These are phyloP conservation scores for Botrytis tulipae DNA, from an alignment of 2,329 filamentous ascomycete genomes.

Conservation along the genomic window DNA sequence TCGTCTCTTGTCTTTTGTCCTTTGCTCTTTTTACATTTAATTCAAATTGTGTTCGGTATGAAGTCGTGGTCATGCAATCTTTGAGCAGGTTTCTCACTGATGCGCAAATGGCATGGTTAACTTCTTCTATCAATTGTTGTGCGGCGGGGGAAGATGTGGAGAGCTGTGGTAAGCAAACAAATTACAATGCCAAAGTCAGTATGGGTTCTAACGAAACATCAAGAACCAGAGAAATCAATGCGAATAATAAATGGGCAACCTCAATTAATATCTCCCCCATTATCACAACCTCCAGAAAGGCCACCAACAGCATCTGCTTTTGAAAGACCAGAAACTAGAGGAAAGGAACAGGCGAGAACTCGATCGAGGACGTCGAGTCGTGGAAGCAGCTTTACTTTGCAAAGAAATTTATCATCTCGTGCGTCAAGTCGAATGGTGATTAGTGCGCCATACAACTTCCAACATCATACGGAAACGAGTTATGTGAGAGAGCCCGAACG, in stretches of 20 bases:
- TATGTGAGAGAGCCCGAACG: slow-evolving; percentile 32
- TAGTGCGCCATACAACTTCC: slow-evolving; percentile 20
- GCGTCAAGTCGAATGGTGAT: slow-evolving; percentile 30
- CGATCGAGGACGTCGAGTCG: slow-evolving; percentile 44
- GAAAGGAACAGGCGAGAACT: slow-evolving; percentile 39
- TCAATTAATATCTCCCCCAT: slow-evolving; percentile 40
- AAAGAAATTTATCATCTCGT: slow-evolving; percentile 44
- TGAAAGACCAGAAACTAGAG: slow-evolving; percentile 22
- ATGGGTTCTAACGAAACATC: slow-evolving; percentile 27
- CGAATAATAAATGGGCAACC: slow-evolving; percentile 43
- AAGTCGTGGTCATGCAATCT: slow-evolving; percentile 35
- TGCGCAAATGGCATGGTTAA: slow-evolving; percentile 36
- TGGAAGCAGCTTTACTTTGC: slow-evolving; percentile 47
- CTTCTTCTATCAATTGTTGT: slow-evolving; percentile 35
- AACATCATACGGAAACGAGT: slow-evolving; percentile 18
- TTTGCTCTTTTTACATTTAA: neutral
- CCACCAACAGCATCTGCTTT: slow-evolving; percentile 23
- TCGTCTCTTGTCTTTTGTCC: neutral
- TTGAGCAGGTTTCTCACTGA: slow-evolving; percentile 38
- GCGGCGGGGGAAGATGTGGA: slow-evolving; percentile 28
- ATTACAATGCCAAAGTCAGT: neutral
- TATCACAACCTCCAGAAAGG: slow-evolving; percentile 34
- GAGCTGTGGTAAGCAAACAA: slow-evolving; percentile 31
- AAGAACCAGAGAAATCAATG: slow-evolving; percentile 39
- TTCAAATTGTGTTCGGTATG: slow-evolving; percentile 30